A percentile compares a stretch with the other conserved stretches of the same genome.
Evolutionary conservation across 2,329 filamentous ascomycete genomes (phyloP).

Genomic region (Fusarium algeriense): DNA sequence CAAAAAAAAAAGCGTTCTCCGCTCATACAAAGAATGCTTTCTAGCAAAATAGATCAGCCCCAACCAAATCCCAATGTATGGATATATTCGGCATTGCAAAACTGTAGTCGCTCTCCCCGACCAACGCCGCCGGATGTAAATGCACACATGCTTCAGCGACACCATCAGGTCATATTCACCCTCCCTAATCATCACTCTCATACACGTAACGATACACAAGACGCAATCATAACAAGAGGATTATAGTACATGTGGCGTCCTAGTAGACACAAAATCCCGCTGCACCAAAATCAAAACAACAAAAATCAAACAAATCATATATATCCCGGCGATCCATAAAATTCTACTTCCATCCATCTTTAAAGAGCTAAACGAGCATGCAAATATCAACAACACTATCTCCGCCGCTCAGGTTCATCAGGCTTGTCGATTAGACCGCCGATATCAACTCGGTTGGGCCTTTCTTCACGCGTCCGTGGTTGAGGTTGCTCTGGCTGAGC

Average conservation of each 20-base stretch:
- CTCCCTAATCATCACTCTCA: constrained; percentile 21
- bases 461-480: constrained; percentile 59
- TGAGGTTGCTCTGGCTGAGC: constrained; percentile 51
- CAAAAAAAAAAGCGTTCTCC: neutral
- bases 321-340: neutral
- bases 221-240: constrained; percentile 14
- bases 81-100: constrained; percentile 20
- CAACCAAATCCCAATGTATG: constrained; percentile 8
- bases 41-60: constrained; percentile 8
- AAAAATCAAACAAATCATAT: constrained; percentile 36
- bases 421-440: constrained; percentile 71
- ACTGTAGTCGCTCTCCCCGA: constrained; percentile 11
- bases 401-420: constrained; percentile 52
- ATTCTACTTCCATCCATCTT: constrained; percentile 34
- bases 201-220: constrained; percentile 19
- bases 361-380: constrained; percentile 18
- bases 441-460: constrained; percentile 69
- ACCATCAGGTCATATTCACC: constrained; percentile 15
- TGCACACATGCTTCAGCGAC: constrained; percentile 22
- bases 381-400: constrained; percentile 37
- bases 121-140: constrained; percentile 41
- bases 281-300: constrained; percentile 19
- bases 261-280: constrained; percentile 8
- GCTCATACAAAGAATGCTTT: constrained; percentile 22
- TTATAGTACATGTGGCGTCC: constrained; percentile 23